These are phyloP conservation scores for Hypomyces perniciosus DNA, from an alignment of 2,329 filamentous ascomycete species.

Conservation along the genomic window DNA sequence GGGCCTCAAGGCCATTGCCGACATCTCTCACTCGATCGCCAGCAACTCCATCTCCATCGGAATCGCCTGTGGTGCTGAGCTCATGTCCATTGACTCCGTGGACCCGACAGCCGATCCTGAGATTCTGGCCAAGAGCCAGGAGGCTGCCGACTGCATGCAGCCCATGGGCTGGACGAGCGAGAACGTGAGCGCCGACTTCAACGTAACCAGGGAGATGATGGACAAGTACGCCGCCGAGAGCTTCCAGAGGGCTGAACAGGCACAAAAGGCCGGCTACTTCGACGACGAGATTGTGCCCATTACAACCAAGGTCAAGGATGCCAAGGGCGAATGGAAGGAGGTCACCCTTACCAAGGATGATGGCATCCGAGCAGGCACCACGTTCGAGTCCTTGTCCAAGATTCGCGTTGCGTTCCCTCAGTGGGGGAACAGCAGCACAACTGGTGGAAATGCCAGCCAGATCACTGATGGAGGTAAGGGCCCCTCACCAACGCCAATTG, in stretches of 20 bases:
- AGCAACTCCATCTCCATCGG: conserved; percentile 79
- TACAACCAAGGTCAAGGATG: conserved; percentile 72
- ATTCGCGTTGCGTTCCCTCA: conserved; percentile 85
- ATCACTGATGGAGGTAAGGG: conserved; percentile 68
- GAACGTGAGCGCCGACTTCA: conserved; percentile 89
- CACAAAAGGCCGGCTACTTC: conserved; percentile 86
- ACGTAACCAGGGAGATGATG: conserved; percentile 71
- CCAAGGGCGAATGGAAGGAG: conserved; percentile 71
- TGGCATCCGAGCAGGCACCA: conserved; percentile 86
- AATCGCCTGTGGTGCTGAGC: conserved; percentile 81
- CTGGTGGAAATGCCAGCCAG: conserved; percentile 89
- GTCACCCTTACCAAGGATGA: conserved; percentile 82
- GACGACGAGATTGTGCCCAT: conserved; percentile 94
- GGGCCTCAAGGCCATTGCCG: conserved; percentile 88
- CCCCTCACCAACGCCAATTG: too few species aligned
- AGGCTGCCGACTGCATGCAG: conserved; percentile 80
- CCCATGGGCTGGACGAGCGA: conserved; percentile 98
- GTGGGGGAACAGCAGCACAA: conserved; percentile 71
- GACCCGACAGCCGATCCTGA: conserved; percentile 69
- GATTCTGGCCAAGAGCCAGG: conserved; percentile 64
- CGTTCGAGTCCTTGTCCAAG: conserved; percentile 73
- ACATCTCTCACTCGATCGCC: conserved; percentile 84
- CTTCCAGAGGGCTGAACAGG: conserved; percentile 78
- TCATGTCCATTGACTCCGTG: conserved; percentile 71
- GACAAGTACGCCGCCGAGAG: conserved; percentile 83